Evolutionary conservation across 345 rosid species (phyloP).

Genomic region (Melaleuca quinquenervia): DNA sequence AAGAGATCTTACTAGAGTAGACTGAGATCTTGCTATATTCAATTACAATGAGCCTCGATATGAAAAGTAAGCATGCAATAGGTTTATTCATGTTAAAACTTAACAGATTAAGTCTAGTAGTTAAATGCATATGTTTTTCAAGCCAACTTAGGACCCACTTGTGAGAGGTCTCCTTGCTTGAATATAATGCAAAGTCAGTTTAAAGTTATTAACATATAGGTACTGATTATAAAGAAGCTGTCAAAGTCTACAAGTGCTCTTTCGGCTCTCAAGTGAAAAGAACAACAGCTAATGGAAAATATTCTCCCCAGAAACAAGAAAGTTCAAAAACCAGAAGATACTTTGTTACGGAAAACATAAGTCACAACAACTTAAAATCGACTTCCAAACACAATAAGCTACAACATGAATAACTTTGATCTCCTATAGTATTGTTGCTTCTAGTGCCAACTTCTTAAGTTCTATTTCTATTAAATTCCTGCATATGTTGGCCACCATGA

Average conservation of each 20-base stretch:
- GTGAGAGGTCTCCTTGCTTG: not conserved
- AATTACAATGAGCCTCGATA: not conserved
- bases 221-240: not conserved
- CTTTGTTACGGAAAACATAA: not conserved
- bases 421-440: not conserved
- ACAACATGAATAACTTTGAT: not conserved
- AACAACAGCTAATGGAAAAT: not conserved
- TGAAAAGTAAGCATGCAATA: not conserved
- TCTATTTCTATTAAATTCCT: not conserved
- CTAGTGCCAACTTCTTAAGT: not conserved
- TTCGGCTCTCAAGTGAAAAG: not conserved
- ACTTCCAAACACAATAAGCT: not conserved
- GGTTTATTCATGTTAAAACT: not conserved
- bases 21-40: not conserved
- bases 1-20: not conserved
- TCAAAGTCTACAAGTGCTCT: not conserved
- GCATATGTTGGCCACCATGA: not conserved
- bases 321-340: not conserved
- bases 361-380: not conserved
- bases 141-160: not conserved
- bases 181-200: not conserved
- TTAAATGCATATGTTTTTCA: not conserved
- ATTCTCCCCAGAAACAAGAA: not conserved
- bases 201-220: not conserved
- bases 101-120: not conserved